These are phyloP conservation scores for Citrullus colocynthis DNA, from an alignment of 306 rosid species.

Conservation along the genomic window DNA sequence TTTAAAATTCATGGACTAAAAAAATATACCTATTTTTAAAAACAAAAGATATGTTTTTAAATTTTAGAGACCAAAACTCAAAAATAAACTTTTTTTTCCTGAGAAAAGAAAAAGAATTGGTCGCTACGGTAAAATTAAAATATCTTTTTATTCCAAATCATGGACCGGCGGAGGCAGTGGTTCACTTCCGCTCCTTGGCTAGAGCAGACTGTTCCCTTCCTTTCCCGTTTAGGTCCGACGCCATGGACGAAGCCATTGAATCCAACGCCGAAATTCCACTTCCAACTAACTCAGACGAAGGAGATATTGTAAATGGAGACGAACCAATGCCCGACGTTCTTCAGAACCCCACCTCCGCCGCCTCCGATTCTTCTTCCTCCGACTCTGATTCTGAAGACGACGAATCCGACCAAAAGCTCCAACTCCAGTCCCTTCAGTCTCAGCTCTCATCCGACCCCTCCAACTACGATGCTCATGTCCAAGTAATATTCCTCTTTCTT, in stretches of 20 bases:
- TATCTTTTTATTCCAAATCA: background rate
- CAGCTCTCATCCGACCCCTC: conserved; percentile 57
- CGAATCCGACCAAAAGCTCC: conserved; percentile 48
- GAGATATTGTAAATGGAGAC: conserved; percentile 10
- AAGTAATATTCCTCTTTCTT: conserved; percentile 18
- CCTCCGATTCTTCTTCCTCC: conserved; percentile 18
- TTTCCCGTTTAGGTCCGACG: background rate
- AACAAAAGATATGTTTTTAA: no score
- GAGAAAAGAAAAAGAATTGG: no score
- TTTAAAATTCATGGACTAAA: no score
- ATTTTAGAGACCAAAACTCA: no score
- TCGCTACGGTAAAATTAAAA: no score
- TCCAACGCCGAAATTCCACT: background rate
- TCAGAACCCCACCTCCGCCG: conserved; percentile 10
- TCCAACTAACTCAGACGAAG: background rate
- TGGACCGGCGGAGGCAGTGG: background rate
- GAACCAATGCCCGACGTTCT: conserved; percentile 21
- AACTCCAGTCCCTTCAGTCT: conserved; percentile 41
- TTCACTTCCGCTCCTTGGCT: background rate
- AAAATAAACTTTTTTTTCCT: no score
- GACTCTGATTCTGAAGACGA: conserved; percentile 29
- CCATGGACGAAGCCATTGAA: conserved; percentile 31
- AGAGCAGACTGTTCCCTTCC: background rate
- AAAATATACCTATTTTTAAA: no score
- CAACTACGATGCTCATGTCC: conserved; percentile 59